phyloP scores from a whole-genome alignment of 495 filamentous ascomycete genomes.

The Apiosordaria backusii region DNA sequence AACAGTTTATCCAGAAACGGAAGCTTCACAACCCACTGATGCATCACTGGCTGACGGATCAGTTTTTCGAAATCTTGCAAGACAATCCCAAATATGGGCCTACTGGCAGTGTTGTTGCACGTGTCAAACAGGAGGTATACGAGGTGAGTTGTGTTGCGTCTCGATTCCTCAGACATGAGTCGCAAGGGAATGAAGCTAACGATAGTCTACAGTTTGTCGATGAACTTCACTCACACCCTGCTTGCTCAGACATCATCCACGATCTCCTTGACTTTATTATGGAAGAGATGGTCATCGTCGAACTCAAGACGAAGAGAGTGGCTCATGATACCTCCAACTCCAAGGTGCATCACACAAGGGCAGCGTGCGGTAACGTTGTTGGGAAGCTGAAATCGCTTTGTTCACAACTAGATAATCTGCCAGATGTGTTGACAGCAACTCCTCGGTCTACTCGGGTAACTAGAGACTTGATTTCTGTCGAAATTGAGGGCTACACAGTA shows the following conservation, averaged over 20 bases:
- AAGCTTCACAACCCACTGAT: background rate
- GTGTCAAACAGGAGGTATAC: background rate
- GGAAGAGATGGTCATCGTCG: background rate
- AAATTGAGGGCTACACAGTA: background rate
- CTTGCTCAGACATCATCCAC: background rate
- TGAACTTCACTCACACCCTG: background rate
- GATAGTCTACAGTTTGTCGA: background rate
- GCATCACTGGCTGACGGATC: background rate
- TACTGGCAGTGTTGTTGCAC: background rate
- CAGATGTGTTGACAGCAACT: background rate
- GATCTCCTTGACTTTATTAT: slow-evolving; percentile 3
- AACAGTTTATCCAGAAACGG: slow-evolving; percentile 5
- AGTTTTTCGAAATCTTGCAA: slow-evolving; percentile 3
- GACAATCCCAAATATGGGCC: background rate
- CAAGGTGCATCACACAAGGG: background rate
- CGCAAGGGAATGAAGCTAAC: background rate
- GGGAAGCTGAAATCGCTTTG: background rate
- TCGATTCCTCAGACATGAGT: background rate
- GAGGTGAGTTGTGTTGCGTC: background rate
- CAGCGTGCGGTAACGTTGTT: background rate
- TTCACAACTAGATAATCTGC: background rate
- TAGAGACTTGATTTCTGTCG: background rate
- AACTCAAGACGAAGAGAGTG: background rate
- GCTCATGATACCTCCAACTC: background rate
- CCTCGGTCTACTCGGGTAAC: background rate